Evolutionary conservation across 495 filamentous ascomycete genomes (phyloP).

Genomic region (Trichocladium uniseriatum): DNA sequence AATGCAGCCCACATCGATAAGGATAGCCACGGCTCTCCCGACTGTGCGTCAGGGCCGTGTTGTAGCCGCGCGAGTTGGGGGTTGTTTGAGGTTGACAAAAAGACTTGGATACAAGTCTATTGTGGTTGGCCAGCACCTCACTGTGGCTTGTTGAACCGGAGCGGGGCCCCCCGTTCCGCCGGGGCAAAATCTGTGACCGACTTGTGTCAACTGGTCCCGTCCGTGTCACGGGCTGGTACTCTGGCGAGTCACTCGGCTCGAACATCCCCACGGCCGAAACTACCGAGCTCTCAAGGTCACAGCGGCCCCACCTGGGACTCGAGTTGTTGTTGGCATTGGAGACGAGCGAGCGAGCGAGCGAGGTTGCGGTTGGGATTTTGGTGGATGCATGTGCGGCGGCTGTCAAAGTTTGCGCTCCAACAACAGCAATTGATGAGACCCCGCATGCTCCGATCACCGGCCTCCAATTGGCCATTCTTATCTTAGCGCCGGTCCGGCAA

Average conservation of each 20-base stretch:
- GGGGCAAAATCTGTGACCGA: background rate
- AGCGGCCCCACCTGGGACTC: too few species aligned
- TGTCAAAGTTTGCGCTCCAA: background rate
- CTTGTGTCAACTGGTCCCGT: background rate
- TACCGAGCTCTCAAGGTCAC: slow-evolving; percentile 1
- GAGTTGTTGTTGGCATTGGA: too few species aligned
- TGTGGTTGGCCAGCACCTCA: slow-evolving; percentile 6
- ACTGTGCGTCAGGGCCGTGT: background rate
- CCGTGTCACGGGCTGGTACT: background rate
- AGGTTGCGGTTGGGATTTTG: slow-evolving; percentile 1
- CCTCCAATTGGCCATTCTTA: slow-evolving; percentile 5
- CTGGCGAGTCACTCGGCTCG: background rate
- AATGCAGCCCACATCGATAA: background rate
- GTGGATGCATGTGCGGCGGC: background rate
- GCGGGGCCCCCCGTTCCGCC: background rate
- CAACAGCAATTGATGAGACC: background rate
- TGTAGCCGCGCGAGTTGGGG: slow-evolving; percentile 6
- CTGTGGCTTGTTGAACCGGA: too few species aligned
- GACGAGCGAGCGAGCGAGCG: too few species aligned
- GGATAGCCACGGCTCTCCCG: slow-evolving; percentile 10
- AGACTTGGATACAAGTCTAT: background rate
- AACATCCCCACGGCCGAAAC: slow-evolving; percentile 1
- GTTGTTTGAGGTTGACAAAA: slow-evolving; percentile 5
- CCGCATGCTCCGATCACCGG: slow-evolving; percentile 8
- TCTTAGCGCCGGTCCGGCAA: background rate